phyloP scores from a whole-genome alignment of 257 asterid species.

The Solanum okadae region DNA sequence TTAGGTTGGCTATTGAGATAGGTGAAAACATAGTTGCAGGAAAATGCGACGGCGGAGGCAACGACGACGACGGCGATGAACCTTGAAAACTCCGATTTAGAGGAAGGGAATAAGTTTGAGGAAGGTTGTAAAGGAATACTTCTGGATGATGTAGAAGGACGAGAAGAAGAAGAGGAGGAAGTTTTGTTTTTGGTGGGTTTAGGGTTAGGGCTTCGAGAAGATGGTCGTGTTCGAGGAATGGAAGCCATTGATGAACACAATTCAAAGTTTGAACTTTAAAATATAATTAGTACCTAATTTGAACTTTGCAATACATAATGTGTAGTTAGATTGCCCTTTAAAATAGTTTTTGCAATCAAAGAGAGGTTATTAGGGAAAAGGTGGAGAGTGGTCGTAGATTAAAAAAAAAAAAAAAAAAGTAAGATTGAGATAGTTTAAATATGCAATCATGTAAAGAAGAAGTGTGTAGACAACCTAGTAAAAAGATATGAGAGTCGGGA shows the following conservation, averaged over 20 bases:
- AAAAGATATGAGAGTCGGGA: too few species aligned
- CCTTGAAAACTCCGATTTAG: slow-evolving; percentile 39
- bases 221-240: slow-evolving; percentile 1
- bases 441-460: too few species aligned
- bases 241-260: slow-evolving; percentile 11
- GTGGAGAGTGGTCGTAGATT: too few species aligned
- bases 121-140: slow-evolving; percentile 24
- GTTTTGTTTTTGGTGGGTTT: neutral
- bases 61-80: slow-evolving; percentile 48
- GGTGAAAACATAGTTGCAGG: slow-evolving; percentile 36
- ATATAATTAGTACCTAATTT: neutral
- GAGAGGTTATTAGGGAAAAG: too few species aligned
- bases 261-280: neutral
- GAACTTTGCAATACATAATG: neutral
- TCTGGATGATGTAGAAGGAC: slow-evolving; percentile 3
- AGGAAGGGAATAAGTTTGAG: slow-evolving; percentile 40
- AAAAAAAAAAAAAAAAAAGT: too few species aligned
- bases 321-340: too few species aligned
- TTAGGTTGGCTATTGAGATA: slow-evolving; percentile 31
- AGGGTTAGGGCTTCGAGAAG: neutral
- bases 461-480: too few species aligned
- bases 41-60: slow-evolving; percentile 54
- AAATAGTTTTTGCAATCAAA: too few species aligned
- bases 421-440: too few species aligned
- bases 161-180: neutral